These are phyloP conservation scores for Lactarius sp. DNA, from an alignment of 768 basidiomycete species.

Conservation along the genomic window DNA sequence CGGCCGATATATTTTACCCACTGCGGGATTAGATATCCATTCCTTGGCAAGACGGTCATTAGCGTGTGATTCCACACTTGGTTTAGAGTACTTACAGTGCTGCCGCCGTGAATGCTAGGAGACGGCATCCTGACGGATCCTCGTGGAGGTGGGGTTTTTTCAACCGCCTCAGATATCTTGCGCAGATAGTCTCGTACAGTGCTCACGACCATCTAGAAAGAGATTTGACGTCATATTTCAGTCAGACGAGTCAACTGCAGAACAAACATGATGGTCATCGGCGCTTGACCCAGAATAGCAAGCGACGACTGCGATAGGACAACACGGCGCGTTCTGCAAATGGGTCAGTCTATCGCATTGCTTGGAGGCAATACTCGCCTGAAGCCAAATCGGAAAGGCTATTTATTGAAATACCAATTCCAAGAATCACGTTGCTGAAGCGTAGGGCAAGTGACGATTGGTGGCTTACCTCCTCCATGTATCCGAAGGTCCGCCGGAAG, in stretches of 20 bases:
- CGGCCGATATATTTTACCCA: constrained; percentile 24
- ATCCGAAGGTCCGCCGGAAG: constrained; percentile 59
- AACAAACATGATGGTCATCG: constrained; percentile 71
- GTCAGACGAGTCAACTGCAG: constrained; percentile 3
- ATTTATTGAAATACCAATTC: constrained; percentile 7
- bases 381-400: constrained; percentile 86
- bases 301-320: constrained; percentile 72
- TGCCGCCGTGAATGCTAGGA: constrained; percentile 18
- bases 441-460: neutral
- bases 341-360: neutral
- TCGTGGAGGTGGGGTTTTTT: constrained; percentile 17
- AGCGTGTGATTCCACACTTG: neutral
- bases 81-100: constrained; percentile 15
- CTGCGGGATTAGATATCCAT: constrained; percentile 18
- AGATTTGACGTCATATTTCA: constrained; percentile 5
- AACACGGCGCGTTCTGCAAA: constrained; percentile 70
- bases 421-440: neutral
- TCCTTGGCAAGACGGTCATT: constrained; percentile 10
- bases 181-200: constrained; percentile 66
- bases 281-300: constrained; percentile 78
- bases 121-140: constrained; percentile 26
- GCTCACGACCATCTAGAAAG: constrained; percentile 51
- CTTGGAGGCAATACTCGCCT: constrained; percentile 41
- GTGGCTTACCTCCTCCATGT: constrained; percentile 68
- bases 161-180: constrained; percentile 41